Evolutionary conservation across 352 stramenopile genomes (phyloP).

Genomic region (Aphanomyces euteiches): DNA sequence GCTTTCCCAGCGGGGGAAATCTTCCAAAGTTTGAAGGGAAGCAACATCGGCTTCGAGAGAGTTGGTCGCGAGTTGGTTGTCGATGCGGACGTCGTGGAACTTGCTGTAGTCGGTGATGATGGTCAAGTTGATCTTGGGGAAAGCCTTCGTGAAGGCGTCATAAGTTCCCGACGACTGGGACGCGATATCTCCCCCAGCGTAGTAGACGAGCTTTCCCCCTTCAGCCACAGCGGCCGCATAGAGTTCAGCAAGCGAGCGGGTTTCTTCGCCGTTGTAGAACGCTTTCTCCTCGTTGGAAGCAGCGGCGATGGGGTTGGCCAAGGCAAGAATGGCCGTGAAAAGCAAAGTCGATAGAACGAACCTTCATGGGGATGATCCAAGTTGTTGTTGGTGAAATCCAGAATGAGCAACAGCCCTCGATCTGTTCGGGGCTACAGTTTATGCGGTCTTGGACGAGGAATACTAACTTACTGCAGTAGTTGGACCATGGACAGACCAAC

Average conservation of each 20-base stretch:
- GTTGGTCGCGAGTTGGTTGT: slow-evolving; percentile 56
- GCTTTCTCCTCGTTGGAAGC: too few species aligned
- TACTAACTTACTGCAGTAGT: too few species aligned
- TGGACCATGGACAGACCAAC: too few species aligned
- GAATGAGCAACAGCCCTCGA: too few species aligned
- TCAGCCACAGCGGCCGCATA: slow-evolving; percentile 49
- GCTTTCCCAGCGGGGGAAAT: slow-evolving; percentile 47
- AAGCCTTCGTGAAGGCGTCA: slow-evolving; percentile 36
- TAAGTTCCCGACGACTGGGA: slow-evolving; percentile 35
- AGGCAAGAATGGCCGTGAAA: too few species aligned
- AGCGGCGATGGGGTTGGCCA: too few species aligned
- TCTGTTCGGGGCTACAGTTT: too few species aligned
- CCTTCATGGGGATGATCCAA: too few species aligned
- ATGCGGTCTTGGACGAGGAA: too few species aligned
- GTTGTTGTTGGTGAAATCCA: too few species aligned
- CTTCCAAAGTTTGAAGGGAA: slow-evolving; percentile 50
- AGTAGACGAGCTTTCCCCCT: slow-evolving; percentile 51
- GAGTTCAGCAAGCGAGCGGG: slow-evolving; percentile 44
- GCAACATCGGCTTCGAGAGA: slow-evolving; percentile 44
- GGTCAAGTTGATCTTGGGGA: slow-evolving; percentile 59
- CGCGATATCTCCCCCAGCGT: slow-evolving; percentile 40
- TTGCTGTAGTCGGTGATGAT: slow-evolving; percentile 57
- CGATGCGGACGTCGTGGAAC: slow-evolving; percentile 53
- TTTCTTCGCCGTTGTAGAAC: slow-evolving; percentile 37
- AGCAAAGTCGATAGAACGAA: too few species aligned